Base-by-base conservation (phyloP, 1,284 basidiomycete species). In the Volvariella volvacea region DNA sequence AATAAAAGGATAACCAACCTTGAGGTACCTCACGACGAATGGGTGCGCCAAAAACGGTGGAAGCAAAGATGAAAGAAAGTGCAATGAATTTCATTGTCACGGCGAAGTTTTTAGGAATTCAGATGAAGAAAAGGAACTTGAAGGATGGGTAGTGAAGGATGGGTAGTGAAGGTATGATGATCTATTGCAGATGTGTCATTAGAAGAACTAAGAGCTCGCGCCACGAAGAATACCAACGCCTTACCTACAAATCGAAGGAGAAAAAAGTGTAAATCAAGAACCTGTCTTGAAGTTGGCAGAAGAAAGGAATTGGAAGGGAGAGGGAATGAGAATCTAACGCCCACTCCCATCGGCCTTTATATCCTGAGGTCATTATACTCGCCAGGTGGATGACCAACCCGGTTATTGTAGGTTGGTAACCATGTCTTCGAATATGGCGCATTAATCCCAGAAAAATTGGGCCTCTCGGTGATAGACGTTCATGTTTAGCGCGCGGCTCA, bases 21-120 rank as follows among this genome's bases (percentile, higher is more conserved):
- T 83, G 81, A 36, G 81, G 80, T 33, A 83, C 81, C 59, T 83
- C 80, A 52, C 80, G 76, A 48, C 69, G 64, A 44, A 74, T 61
- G 22, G 77, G 76, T 25, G 69, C 47, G 59, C 59, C 43, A 60
- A 66, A 44, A 61, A 59, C 50, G 54, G 56, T 44, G 64, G 63
- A 52, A 70, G 52, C 46, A 44, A 57, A 55, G 55, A n/a, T n/a
- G n/a, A 72, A 59, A 42, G 65, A 62, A 39, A 75, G 50, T 15
- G 62, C 55, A 46, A 70, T 56, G 47, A 65, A 57, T 57, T 56
- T 66, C 52, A 71, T 61, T 73, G 77, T 76, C n/a, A n/a, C n/a
- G n/a, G n/a, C n/a, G n/a, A n/a, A n/a, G n/a, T n/a, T n/a, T n/a
- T n/a, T n/a, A n/a, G n/a, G n/a, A n/a, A n/a, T n/a, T n/a, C n/a